Percentiles rank a stretch among this genome's conserved stretches.
phyloP scores from a whole-genome alignment of 352 stramenopile genomes.

The Globisporangium yorkense region DNA sequence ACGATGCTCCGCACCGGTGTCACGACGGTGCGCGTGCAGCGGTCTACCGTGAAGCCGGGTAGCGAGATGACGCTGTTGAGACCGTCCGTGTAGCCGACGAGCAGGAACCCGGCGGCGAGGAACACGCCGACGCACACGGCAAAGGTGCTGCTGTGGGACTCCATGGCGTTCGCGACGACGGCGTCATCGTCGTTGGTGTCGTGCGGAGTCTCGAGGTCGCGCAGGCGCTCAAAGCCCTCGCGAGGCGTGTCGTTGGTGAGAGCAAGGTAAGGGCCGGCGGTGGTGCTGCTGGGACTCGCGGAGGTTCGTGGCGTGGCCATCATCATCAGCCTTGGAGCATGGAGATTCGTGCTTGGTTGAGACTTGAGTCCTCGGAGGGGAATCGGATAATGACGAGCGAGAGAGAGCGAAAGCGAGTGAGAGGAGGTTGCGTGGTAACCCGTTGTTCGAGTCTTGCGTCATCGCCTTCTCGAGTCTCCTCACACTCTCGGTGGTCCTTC shows the following conservation, averaged over 20 bases:
- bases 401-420: background rate
- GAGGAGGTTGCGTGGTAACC: background rate
- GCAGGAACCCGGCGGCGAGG: background rate
- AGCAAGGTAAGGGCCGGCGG: background rate
- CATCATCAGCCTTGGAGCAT: background rate
- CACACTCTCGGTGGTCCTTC: too few species aligned
- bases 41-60: background rate
- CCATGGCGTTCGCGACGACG: background rate
- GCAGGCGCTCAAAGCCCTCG: background rate
- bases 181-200: background rate
- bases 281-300: background rate
- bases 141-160: background rate
- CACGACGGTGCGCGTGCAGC: background rate
- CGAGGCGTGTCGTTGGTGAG: background rate
- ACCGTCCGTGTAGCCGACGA: constrained; percentile 1
- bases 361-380: background rate
- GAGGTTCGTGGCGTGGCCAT: background rate
- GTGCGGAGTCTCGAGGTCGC: background rate
- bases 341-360: background rate
- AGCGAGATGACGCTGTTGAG: constrained; percentile 4
- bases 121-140: background rate
- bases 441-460: background rate
- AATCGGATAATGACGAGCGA: background rate
- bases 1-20: background rate
- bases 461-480: too few species aligned